Base-by-base conservation (phyloP, 169 alveolate genomes). In the Plasmodium reichenowi region DNA sequence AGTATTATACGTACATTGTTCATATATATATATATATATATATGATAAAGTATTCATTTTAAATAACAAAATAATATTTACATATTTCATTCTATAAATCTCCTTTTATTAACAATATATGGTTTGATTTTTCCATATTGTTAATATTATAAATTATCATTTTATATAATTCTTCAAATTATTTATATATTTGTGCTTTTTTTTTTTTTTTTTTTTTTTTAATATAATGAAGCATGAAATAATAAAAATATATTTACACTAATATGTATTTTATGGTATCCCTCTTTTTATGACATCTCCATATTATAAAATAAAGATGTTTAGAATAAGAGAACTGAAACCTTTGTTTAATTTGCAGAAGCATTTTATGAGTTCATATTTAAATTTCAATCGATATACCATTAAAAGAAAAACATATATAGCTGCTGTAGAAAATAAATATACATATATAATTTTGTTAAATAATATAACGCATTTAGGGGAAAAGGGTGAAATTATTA, bases 351-450 rank as follows among this genome's bases (percentile, higher is more conserved):
- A 47, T 70, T 70, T 24, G 9, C 75, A 66, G 17, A 64, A 71
- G 68, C 22, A 43, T 3, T 70, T 52, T 24, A 78, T 78, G 89
- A 78, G 89, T 22, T 66, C 89, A 2, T 78, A 78, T 71, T 71
- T 78, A 78, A 78, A 78, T 52, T 78, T 64, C 67, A 78, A 78
- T 58, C 50, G 67, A 26, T 78, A 78, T 62, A 78, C 89, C 6
- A 52, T 78, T 64, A 78, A 78, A 59, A 78, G 89, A 48, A 78
- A 78, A 78, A 78, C 89, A 45, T 78, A 78, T 60, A 45, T 78
- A 50, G 89, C 89, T 47, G 66, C 89, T 22, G 89, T 78, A 2
- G 89, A 78, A 50, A 78, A 52, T 78, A 78, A 78, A 32, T 78
- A 78, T 56, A 78, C 89, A 9, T 45, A 78, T 45, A 24, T 78